Base-by-base conservation (phyloP, 1,284 basidiomycete genomes). In the Peniophora sp. region DNA sequence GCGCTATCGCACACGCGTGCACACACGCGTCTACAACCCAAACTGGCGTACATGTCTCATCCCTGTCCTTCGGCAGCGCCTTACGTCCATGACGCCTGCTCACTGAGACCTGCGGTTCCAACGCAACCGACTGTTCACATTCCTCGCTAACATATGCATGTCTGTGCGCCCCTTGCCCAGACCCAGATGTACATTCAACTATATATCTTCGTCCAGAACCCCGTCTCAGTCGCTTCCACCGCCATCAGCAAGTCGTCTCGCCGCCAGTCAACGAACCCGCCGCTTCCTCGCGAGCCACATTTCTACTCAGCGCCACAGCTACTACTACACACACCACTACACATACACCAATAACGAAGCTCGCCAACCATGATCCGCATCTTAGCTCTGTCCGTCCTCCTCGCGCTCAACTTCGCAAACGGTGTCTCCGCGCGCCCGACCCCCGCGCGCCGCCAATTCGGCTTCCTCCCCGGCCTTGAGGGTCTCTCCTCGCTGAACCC, bases 291-390 rank as follows among this genome's bases (percentile, higher is more conserved):
- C 8, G 15, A 41, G 11, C 39, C 39, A 41, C 39, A 41, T 17
- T 15, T 41, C 27, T 32, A 32, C 27, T 6, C 27, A 5, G 27
- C 27, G 27, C 27, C 27, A 32, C 27, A 34, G 3, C 9, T 49
- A 41, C 27, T 32, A 32, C 27, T 12, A 5, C 5, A 32, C 39
- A 41, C 39, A n/a, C 39, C 11, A 9, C 20, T 6, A 41, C 39
- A 10, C 39, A 6, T 22, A 41, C 39, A 41, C 39, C 39, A 6
- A 41, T 15, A n/a, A 17, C 27, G 27, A 12, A 15, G 45, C 43
- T 36, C 24, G 24, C 44, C 41, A 27, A 34, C 35, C 35, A 56
- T 56, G 48, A 35, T 46, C 24, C 47, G 20, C 44, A 27, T 47
- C 37, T 22, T 51, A 35, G 22, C 47, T 32, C 48, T 46, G 42